Percentiles rank a stretch among this genome's conserved stretches.
phyloP scores from a whole-genome alignment of 2,329 filamentous ascomycete species.

The Colletotrichum plurivorum region DNA sequence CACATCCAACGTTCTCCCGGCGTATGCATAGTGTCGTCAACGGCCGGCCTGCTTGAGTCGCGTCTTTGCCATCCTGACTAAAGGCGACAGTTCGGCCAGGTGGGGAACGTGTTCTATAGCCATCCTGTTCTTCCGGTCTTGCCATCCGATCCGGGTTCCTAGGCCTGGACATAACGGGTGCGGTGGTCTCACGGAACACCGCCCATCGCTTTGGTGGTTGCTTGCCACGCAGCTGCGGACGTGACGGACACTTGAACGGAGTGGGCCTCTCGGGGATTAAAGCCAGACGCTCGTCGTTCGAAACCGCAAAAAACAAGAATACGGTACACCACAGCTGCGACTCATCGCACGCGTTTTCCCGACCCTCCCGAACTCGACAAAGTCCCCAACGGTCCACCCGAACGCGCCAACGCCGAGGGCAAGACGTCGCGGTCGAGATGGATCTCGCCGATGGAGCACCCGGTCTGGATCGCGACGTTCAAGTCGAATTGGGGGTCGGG shows the following conservation, averaged over 20 bases:
- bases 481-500: constrained; percentile 33
- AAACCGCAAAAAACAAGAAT: constrained; percentile 21
- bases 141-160: constrained; percentile 29
- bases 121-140: constrained; percentile 28
- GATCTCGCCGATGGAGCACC: constrained; percentile 9
- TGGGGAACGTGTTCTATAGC: constrained; percentile 27
- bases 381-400: background rate
- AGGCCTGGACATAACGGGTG: constrained; percentile 15
- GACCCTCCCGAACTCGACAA: background rate
- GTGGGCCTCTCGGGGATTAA: constrained; percentile 30
- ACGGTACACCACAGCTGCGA: constrained; percentile 5
- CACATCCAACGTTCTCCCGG: constrained; percentile 9
- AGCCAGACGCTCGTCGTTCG: constrained; percentile 9
- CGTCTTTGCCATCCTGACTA: constrained; percentile 31
- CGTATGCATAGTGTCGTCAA: constrained; percentile 30
- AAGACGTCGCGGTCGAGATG: constrained; percentile 17
- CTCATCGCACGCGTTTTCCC: constrained; percentile 8
- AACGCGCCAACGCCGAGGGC: background rate
- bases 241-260: constrained; percentile 7
- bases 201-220: constrained; percentile 1
- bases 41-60: constrained; percentile 30
- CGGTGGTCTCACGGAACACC: constrained; percentile 27
- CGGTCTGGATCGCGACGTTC: constrained; percentile 29
- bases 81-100: constrained; percentile 7
- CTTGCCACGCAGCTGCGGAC: constrained; percentile 18